Conservation (phyloP, 768 basidiomycete species). For the Tricholoma bakamatsutake region DNA sequence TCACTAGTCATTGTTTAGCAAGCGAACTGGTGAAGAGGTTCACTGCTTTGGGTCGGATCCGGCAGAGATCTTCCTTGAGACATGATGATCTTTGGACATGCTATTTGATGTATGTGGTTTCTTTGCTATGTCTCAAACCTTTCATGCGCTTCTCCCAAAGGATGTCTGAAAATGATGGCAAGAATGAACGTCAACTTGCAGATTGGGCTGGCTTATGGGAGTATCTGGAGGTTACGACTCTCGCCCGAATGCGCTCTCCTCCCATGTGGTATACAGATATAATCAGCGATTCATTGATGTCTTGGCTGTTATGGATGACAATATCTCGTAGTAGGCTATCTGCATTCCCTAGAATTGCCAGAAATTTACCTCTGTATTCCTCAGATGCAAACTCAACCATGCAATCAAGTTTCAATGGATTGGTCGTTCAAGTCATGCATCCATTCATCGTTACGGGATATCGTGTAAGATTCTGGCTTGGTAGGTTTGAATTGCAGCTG, state of each 20-base stretch:
- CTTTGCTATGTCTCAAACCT: not conserved
- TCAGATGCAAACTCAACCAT: slow-evolving; percentile 30
- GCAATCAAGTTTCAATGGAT: slow-evolving; percentile 18
- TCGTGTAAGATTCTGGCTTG: slow-evolving; percentile 23
- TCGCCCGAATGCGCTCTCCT: slow-evolving; percentile 8
- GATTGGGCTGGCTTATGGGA: slow-evolving; percentile 32
- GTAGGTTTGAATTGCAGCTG: not conserved
- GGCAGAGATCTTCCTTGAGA: slow-evolving; percentile 14
- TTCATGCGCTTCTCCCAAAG: slow-evolving; percentile 9
- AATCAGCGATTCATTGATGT: slow-evolving; percentile 30
- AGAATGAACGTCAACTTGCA: slow-evolving; percentile 37
- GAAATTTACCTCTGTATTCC: not conserved
- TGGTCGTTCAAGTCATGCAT: slow-evolving; percentile 27
- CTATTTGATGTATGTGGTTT: slow-evolving; percentile 38
- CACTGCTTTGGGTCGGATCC: slow-evolving; percentile 35
- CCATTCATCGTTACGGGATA: slow-evolving; percentile 37
- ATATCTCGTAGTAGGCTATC: slow-evolving; percentile 28
- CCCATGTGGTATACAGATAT: slow-evolving; percentile 23
- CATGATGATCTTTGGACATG: slow-evolving; percentile 47
- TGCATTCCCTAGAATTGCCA: not conserved
- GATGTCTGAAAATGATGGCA: slow-evolving; percentile 45
- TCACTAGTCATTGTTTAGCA: slow-evolving; percentile 31
- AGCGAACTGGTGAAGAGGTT: slow-evolving; percentile 40
- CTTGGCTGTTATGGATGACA: slow-evolving; percentile 46
- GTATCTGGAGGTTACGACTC: slow-evolving; percentile 18